Conservation (phyloP, 2,329 filamentous ascomycete genomes). For the Gaeumannomyces sp. region DNA sequence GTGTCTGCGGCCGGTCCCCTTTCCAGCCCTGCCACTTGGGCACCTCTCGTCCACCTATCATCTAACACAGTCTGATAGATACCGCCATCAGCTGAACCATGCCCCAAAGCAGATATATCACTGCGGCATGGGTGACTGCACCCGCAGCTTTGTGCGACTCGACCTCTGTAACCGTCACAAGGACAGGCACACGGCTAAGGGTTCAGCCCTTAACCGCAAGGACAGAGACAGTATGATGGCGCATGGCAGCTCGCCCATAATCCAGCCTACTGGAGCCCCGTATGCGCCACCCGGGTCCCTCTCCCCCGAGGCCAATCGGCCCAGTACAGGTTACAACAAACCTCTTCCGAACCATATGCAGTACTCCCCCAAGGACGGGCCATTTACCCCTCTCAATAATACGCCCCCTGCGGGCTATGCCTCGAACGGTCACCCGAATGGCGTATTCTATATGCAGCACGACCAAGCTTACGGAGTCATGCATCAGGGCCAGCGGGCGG, state of each 20-base stretch:
- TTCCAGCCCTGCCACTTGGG: too few species aligned
- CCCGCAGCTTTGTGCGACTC: conserved; percentile 84
- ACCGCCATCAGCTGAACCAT: conserved; percentile 94
- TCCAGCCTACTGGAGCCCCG: conserved; percentile 13
- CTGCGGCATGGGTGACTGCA: conserved; percentile 88
- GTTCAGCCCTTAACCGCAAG: conserved; percentile 69
- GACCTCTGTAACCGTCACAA: conserved; percentile 84
- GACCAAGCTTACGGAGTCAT: conserved; percentile 29
- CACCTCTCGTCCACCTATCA: too few species aligned
- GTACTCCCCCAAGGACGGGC: neutral
- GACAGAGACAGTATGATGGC: conserved; percentile 64
- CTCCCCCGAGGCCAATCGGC: conserved; percentile 42
- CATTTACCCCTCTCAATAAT: conserved; percentile 17
- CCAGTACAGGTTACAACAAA: conserved; percentile 35
- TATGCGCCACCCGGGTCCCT: conserved; percentile 35
- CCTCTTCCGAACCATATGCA: conserved; percentile 12
- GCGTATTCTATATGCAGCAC: conserved; percentile 31
- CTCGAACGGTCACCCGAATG: neutral
- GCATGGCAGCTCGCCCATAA: conserved; percentile 22
- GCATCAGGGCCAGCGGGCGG: conserved; percentile 17
- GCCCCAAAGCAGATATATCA: conserved; percentile 91
- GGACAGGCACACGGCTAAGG: conserved; percentile 74
- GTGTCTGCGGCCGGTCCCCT: neutral
- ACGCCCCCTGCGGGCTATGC: conserved; percentile 20
- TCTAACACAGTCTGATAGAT: conserved; percentile 31